Percentiles rank a stretch among this genome's conserved stretches.
These are phyloP conservation scores for Leersia perrieri DNA, from an alignment of 176 grass and related monocot species.

Conservation along the genomic window DNA sequence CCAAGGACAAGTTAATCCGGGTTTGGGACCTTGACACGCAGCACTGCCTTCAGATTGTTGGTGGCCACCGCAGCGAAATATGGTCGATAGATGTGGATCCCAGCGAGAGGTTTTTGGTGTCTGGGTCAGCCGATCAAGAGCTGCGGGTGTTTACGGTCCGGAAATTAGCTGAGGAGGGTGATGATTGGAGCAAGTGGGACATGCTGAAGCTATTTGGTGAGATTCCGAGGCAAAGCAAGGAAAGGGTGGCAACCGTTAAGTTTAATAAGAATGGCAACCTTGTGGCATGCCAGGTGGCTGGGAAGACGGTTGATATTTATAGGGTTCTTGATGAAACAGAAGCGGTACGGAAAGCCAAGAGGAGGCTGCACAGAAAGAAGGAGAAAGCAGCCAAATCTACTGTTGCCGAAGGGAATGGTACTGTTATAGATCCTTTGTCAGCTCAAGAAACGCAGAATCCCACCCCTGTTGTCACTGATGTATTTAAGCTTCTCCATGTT, in stretches of 20 bases:
- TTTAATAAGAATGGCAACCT: conserved; percentile 75
- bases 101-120: conserved; percentile 66
- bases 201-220: conserved; percentile 88
- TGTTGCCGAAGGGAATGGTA: conserved; percentile 43
- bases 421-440: conserved; percentile 49
- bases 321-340: conserved; percentile 77
- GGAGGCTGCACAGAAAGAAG: conserved; percentile 77
- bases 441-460: conserved; percentile 48
- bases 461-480: conserved; percentile 60
- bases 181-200: conserved; percentile 84
- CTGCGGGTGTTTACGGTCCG: conserved; percentile 71
- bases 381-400: conserved; percentile 66
- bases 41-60: conserved; percentile 86
- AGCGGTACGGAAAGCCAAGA: conserved; percentile 70
- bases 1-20: conserved; percentile 93
- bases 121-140: conserved; percentile 71
- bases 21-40: conserved; percentile 96
- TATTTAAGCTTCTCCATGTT: conserved; percentile 79
- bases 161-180: conserved; percentile 39
- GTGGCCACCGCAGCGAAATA: conserved; percentile 80
- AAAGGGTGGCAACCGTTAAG: conserved; percentile 67
- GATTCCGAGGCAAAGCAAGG: conserved; percentile 77
- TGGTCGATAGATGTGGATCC: conserved; percentile 89
- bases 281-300: conserved; percentile 85
- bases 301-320: conserved; percentile 69